Base-by-base conservation (phyloP, 169 alveolate genomes). In the Plasmodium sp. region DNA sequence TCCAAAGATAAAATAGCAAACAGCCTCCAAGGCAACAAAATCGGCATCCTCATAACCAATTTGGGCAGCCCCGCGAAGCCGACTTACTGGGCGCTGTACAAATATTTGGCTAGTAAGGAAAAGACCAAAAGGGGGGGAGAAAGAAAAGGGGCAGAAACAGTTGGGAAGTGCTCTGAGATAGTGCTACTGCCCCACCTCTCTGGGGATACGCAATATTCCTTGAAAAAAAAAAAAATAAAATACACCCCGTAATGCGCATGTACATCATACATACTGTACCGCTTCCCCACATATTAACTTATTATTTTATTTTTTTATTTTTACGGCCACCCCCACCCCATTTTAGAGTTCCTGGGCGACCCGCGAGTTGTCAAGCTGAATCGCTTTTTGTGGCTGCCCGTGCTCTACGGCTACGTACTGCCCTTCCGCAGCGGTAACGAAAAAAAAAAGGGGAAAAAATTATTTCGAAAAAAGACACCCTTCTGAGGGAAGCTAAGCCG, bases 301-400 rank as follows among this genome's bases (percentile, higher is more conserved):
- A 4, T 48, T 48, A 12, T 31, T 84, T 67, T 84, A 67, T 84
- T 84, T 84, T 83, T 67, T 74, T 39, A 43, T n/a, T 43, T 77
- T 75, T 77, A 16, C 34, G 58, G 80, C 2, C 31, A 33, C 7
- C 58, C 12, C 27, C 36, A 31, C 14, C 58, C 36, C 27, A 22
- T 12, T 90, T 93, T 92, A 96, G 97, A 96, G 51, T 96, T 96
- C 73, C 72, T 96, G 54, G 77, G 94, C 3, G 97, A 96, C 71
- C 86, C 95, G 39, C 77, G 97, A 54, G 96, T 96, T 72, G 84
- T 96, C 18, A 96, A 96, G 81, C 16, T 84, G 43, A 94, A 95
- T 58, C 67, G 95, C 16, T 43, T 92, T 48, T n/a, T 92, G 18
- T 93, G 97, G 96, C 82, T 82, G 3, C 96, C 96, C 58, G 31